These are phyloP conservation scores for Arthrinium phaeospermum DNA, from an alignment of 2,329 filamentous ascomycete species.

Conservation along the genomic window DNA sequence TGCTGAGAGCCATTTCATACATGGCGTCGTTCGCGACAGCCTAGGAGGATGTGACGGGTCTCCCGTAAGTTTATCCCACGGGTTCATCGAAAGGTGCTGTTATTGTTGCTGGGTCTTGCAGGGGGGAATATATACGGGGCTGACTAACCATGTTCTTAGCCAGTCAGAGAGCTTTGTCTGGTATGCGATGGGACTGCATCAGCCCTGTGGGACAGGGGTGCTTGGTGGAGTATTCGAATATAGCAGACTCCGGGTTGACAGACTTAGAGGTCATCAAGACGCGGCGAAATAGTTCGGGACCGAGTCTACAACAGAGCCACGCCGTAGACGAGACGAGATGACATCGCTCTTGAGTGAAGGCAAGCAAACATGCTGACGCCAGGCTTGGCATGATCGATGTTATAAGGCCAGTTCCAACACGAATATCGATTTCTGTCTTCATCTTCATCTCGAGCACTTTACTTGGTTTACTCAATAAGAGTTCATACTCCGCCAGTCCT, in stretches of 20 bases:
- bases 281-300: not conserved
- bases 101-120: not conserved
- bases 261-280: too few species aligned
- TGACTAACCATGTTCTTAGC: not conserved
- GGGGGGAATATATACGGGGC: not conserved
- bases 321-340: not conserved
- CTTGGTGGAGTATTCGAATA: not conserved
- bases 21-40: not conserved
- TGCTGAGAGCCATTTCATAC: too few species aligned
- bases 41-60: not conserved
- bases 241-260: not conserved
- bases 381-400: not conserved
- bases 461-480: not conserved
- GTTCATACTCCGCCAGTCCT: not conserved
- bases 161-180: not conserved
- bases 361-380: not conserved
- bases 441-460: not conserved
- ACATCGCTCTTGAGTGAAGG: not conserved
- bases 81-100: not conserved
- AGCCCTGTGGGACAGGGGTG: too few species aligned
- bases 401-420: not conserved
- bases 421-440: not conserved
- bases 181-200: not conserved
- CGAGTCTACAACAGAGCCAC: not conserved
- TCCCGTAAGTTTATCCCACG: not conserved